These are phyloP conservation scores for Mucor sp. DNA, from an alignment of 371 early-diverging fungal genomes.

Conservation along the genomic window DNA sequence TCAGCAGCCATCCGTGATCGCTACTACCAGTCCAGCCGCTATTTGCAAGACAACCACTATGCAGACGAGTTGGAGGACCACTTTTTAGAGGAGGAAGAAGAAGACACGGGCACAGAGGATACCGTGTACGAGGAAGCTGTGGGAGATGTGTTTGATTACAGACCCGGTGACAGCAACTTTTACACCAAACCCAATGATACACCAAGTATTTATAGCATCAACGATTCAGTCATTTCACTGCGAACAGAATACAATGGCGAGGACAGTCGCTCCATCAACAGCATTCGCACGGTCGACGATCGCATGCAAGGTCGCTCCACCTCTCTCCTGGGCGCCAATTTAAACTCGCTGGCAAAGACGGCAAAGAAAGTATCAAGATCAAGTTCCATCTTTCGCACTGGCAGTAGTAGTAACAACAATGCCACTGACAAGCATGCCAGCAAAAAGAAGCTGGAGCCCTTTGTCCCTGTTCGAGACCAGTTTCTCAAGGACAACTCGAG, in stretches of 20 bases:
- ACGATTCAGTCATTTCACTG: constrained; percentile 29
- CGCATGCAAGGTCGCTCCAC: constrained; percentile 19
- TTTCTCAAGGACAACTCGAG: constrained; percentile 15
- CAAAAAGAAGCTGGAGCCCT: constrained; percentile 24
- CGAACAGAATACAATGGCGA: constrained; percentile 27
- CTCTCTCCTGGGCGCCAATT: constrained; percentile 11
- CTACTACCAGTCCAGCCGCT: constrained; percentile 32
- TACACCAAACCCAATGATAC: constrained; percentile 19
- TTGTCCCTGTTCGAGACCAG: constrained; percentile 23
- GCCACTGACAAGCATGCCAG: background rate
- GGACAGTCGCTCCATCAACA: constrained; percentile 20
- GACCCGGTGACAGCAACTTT: constrained; percentile 19
- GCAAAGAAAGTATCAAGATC: constrained; percentile 31
- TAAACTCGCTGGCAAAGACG: constrained; percentile 25
- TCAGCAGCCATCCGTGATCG: constrained; percentile 36
- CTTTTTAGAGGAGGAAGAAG: background rate
- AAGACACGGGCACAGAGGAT: constrained; percentile 17
- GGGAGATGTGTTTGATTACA: constrained; percentile 26
- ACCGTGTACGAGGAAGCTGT: constrained; percentile 17
- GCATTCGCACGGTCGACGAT: constrained; percentile 27
- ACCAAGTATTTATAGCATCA: constrained; percentile 25
- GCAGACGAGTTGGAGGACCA: constrained; percentile 12
- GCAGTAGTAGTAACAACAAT: background rate
- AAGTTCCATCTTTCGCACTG: constrained; percentile 25
- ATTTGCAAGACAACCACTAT: constrained; percentile 16